Evolutionary conservation across 2,329 filamentous ascomycete genomes (phyloP).

Genomic region (Sphaerulina vaccinii): DNA sequence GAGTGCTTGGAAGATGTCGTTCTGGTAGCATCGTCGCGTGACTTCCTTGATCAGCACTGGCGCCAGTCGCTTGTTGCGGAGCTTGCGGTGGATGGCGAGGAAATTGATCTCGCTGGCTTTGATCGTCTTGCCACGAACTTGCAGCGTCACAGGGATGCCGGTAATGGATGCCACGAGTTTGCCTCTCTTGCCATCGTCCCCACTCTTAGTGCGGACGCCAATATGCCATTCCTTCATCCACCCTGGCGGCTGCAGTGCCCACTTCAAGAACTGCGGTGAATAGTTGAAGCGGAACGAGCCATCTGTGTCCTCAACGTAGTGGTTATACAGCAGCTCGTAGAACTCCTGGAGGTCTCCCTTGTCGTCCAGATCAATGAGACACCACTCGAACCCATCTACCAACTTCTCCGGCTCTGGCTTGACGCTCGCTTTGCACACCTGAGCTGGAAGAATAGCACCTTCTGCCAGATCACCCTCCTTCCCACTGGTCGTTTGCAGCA

Average conservation of each 20-base stretch:
- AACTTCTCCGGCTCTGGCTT: conserved; percentile 65
- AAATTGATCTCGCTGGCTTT: conserved; percentile 95
- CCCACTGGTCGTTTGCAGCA: conserved; percentile 39
- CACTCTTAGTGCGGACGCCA: conserved; percentile 69
- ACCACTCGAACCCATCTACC: conserved; percentile 88
- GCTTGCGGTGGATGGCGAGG: conserved; percentile 96
- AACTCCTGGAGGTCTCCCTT: conserved; percentile 80
- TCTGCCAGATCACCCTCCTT: conserved; percentile 62
- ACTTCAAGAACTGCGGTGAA: conserved; percentile 81
- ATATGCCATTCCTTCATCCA: conserved; percentile 96
- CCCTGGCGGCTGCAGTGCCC: conserved; percentile 91
- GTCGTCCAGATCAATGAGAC: conserved; percentile 79
- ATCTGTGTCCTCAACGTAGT: conserved; percentile 97
- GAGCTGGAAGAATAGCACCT: conserved; percentile 78
- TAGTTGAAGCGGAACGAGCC: conserved; percentile 99
- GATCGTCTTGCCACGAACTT: conserved; percentile 72
- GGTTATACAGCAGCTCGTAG: conserved; percentile 83
- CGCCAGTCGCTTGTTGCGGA: conserved; percentile 85
- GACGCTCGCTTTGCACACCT: conserved; percentile 62
- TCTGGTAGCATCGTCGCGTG: conserved; percentile 83
- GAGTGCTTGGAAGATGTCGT: conserved; percentile 88
- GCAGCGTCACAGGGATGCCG: conserved; percentile 80
- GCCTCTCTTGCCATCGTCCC: conserved; percentile 60
- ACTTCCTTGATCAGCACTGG: conserved; percentile 98
- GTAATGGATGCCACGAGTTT: conserved; percentile 96